Evolutionary conservation across 208 protist genomes (phyloP), one percentile per base, ranked within the genome.

Genomic region (Histomonas meleagridis): DNA sequence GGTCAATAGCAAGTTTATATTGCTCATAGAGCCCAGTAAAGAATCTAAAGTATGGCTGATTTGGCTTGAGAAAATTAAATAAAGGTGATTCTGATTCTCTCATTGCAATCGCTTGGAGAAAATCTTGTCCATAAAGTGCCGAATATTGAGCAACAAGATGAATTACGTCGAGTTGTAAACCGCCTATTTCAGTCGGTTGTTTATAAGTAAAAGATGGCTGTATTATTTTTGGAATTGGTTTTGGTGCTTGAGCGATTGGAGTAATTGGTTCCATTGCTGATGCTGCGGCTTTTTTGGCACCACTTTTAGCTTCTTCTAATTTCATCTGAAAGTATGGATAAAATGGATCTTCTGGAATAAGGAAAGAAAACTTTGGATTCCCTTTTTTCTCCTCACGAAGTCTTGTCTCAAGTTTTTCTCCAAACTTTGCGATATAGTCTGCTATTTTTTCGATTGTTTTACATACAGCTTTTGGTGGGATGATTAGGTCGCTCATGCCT

Each of bases 401-500:
- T n/a, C n/a, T n/a, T n/a, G n/a, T n/a, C n/a, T n/a, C n/a, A n/a
- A n/a, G n/a, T n/a, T n/a, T n/a, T n/a, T n/a, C n/a, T n/a, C n/a
- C n/a, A n/a, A n/a, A n/a, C n/a, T n/a, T n/a, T n/a, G n/a, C n/a
- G n/a, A n/a, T n/a, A n/a, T n/a, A n/a, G n/a, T n/a, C n/a, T n/a
- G n/a, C n/a, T n/a, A n/a, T n/a, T n/a, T n/a, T n/a, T n/a, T n/a
- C n/a, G n/a, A n/a, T n/a, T n/a, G n/a, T n/a, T n/a, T n/a, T n/a
- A n/a, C n/a, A n/a, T n/a, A n/a, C n/a, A n/a, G n/a, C n/a, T n/a
- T 32, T 32, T 0, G 70, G 70, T 32, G 70, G 70, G 28, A 81
- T 81, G 51, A 81, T 81, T 46, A 81, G 23, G 2, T 81, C 70
- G 51, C n/a, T 81, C 70, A 81, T 81, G n/a, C n/a, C n/a, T n/a